Base-by-base conservation (phyloP, 75 land plant species). In the Chamaecyparis obtusa region DNA sequence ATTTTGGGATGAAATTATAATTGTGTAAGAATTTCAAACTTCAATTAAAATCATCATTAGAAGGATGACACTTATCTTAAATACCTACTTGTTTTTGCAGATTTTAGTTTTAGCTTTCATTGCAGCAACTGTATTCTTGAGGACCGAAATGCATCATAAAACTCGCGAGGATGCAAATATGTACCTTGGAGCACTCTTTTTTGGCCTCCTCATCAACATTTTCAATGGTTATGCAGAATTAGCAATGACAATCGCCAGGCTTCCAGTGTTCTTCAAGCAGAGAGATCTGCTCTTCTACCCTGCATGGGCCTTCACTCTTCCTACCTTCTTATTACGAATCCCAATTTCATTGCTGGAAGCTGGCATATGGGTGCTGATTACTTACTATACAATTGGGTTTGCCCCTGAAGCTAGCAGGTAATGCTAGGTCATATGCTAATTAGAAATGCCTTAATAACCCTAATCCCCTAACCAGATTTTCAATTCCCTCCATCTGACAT, bases 181-280 rank as follows among this genome's bases (percentile, higher is more conserved):
- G 15, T 97, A 90, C 84, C 55, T 95, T 49, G 94, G 96, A 2
- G 96, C 98, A 2, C 91, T 94, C 17, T 81, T 97, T 85, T 97
- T 92, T 37, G 87, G 90, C 2, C 51, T 97, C 85, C 86, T 96
- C 48, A 83, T 60, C 9, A 92, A 95, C 89, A 94, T 95, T 92
- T 97, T 97, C 94, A 94, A 96, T 85, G 99, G 99, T 9, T 96
- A 95, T 54, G 89, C 98, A 32, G 99, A 97, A 90, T 90, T 96
- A 3, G 86, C 98, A 13, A 49, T 95, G 78, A 91, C 91, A 21
- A 93, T 97, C 64, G 3, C 9, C 3, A 90, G 98, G 83, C 97
- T 97, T 49, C 99, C 99, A 0, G 97, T 97, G 43, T 94, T 96
- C 86, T 94, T 93, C 90, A 97, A 97, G 91, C 99, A 97, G 19